Base-by-base conservation (phyloP, 2,329 filamentous ascomycete species). In the Arthrobotrys conoides region DNA sequence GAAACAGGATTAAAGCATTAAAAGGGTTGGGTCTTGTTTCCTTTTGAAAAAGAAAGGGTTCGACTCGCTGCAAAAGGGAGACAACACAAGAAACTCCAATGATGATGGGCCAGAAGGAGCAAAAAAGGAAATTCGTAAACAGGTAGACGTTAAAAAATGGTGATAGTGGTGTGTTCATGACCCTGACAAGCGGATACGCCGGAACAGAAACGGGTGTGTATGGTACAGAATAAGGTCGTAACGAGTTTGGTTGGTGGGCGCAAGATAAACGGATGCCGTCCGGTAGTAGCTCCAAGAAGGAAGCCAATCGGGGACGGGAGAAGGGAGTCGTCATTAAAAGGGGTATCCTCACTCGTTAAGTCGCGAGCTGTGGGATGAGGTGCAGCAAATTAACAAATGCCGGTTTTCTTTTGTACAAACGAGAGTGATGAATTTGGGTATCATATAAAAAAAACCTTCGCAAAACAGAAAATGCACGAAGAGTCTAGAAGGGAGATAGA, bases 351-450 rank as follows among this genome's bases (percentile, higher is more conserved):
- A 67, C 72, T 71, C 68, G 64, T 30, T 66, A 55, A 73, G 33
- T 68, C 53, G 64, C 61, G 73, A 71, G 68, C 59, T 24, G 24
- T 73, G 36, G 70, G 75, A 78, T 78, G 20, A 14, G 33, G 64
- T 63, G 61, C 69, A 24, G 27, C 57, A 76, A 64, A 64, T 65
- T 22, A 66, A 77, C 8, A 68, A 73, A 72, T 72, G 75, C 70
- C 69, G 70, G 68, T 59, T 78, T 71, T 69, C 61, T 72, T 71
- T 73, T 78, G 70, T 78, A 73, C 75, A 71, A 72, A 76, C 72
- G 72, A 76, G 75, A 78, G 70, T 78, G 68, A 73, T 72, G 68
- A 73, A 78, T 72, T 72, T 69, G 70, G 70, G 68, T 78, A 79
- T 73, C 70, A 66, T 73, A 63, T 61, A 61, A 61, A 75, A 79